Evolutionary conservation across 75 land plant species (phyloP).

Genomic region (Pinus albicaulis): DNA sequence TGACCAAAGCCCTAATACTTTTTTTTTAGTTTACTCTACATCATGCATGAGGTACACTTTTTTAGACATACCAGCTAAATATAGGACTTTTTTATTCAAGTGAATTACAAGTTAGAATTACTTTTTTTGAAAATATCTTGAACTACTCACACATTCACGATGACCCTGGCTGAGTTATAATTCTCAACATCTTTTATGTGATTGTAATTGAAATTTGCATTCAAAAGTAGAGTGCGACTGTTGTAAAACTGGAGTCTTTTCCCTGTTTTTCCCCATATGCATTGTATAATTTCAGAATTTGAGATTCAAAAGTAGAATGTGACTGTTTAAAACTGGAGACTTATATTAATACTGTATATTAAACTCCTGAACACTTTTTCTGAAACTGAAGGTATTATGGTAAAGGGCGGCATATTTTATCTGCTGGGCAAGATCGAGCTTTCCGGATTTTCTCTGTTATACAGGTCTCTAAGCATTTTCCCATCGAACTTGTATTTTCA

Average conservation of each 20-base stretch:
- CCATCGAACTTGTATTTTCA: background rate
- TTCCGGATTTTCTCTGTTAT: constrained; percentile 93
- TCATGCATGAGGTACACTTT: no score
- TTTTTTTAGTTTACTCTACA: no score
- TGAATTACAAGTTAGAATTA: no score
- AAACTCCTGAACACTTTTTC: background rate
- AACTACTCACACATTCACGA: no score
- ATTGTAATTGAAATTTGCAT: background rate
- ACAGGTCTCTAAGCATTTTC: constrained; percentile 41
- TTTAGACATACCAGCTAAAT: no score
- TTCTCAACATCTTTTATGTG: background rate
- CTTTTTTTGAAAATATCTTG: no score
- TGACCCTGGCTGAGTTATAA: no score
- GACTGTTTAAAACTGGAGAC: background rate
- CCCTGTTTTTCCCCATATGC: no score
- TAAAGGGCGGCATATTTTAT: constrained; percentile 82
- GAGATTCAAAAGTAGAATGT: background rate
- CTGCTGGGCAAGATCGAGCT: constrained; percentile 97
- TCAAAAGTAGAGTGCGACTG: background rate
- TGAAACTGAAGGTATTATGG: constrained; percentile 69
- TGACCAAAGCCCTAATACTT: no score
- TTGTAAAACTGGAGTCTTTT: background rate
- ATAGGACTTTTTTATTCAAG: no score
- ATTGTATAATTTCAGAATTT: background rate
- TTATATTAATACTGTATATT: background rate